These are phyloP conservation scores for Candida stauntonica DNA, from an alignment of 805 yeast species.

Conservation along the genomic window DNA sequence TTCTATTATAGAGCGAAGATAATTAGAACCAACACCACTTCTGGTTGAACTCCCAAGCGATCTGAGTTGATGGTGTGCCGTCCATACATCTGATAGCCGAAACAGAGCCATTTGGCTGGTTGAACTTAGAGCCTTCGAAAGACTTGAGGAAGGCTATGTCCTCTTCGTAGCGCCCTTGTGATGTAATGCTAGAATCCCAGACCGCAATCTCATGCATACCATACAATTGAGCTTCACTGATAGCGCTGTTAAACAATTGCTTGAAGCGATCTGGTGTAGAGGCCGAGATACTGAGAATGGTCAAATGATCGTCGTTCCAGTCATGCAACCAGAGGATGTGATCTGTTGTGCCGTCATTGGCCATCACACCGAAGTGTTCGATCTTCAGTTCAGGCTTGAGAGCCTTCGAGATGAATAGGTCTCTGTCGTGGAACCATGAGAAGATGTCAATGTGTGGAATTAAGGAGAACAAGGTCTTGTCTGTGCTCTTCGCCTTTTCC, in stretches of 20 bases:
- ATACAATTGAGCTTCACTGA: slow-evolving; percentile 31
- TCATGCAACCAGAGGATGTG: slow-evolving; percentile 45
- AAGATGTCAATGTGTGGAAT: slow-evolving; percentile 35
- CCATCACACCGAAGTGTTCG: slow-evolving; percentile 29
- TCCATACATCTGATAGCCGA: slow-evolving; percentile 37
- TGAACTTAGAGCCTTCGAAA: slow-evolving; percentile 20
- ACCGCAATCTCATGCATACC: slow-evolving; percentile 28
- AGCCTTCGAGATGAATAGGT: slow-evolving; percentile 31
- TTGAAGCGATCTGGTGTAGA: slow-evolving; percentile 22
- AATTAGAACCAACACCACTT: slow-evolving; percentile 47
- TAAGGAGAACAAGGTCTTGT: slow-evolving; percentile 27
- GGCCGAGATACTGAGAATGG: slow-evolving; percentile 21
- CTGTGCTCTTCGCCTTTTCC: slow-evolving; percentile 16
- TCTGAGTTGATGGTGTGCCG: slow-evolving; percentile 14
- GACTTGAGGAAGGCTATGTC: slow-evolving; percentile 9
- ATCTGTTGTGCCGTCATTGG: slow-evolving; percentile 22
- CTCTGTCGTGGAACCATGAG: slow-evolving; percentile 42
- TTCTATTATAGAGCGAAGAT: no score
- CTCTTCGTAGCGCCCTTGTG: slow-evolving; percentile 1
- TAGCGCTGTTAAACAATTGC: slow-evolving; percentile 30
- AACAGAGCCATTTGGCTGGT: slow-evolving; percentile 31
- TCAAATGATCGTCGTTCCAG: slow-evolving; percentile 31
- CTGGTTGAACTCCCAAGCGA: slow-evolving; percentile 40
- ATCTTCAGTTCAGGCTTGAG: slow-evolving; percentile 17
- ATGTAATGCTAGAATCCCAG: slow-evolving; percentile 36